Evolutionary conservation across 2,329 filamentous ascomycete genomes (phyloP), one percentile per base, ranked within the genome.

Genomic region (Gaeumannomyces tritici): DNA sequence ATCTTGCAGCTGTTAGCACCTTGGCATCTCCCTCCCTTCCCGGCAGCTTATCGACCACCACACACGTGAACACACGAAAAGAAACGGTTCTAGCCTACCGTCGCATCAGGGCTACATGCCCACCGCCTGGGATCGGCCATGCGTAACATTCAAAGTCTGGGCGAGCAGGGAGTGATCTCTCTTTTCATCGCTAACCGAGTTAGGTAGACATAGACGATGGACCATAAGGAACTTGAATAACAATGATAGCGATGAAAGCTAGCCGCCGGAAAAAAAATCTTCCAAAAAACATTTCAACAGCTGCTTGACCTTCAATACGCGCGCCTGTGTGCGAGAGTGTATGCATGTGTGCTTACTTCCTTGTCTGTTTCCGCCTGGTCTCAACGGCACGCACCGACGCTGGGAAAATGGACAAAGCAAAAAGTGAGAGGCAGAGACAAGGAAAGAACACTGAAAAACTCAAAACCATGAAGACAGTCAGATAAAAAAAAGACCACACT

Each of bases 381-480:
- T 51, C 42, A 51, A 51, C 9, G 42, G 42, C 42, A 51, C 42
- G 42, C 42, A 51, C 42, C 24, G 42, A 21, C 42, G 42, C 24
- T 9, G 42, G 56, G 62, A 63, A 64, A 72, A 69, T 71, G 70
- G 71, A 67, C 71, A 71, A 72, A 57, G 51, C 62, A 57, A 31
- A 61, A 62, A 57, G 26, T 59, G 62, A 69, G 67, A 69, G 68
- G 70, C 68, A 74, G 72, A 75, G 70, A 71, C 69, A 65, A 65
- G 62, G 62, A 64, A 66, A 66, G 62, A 67, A 21, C 61, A 26
- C 47, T 47, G 33, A 56, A 55, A 51, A 61, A 59, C 28, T 60
- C 42, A 51, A 51, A 51, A 21, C 42, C 42, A 24, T 51, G 3
- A 21, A 51, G 42, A 51, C 42, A 18, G n/a, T 18, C 42, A 51